These are phyloP conservation scores for Penicillium italicum DNA, from an alignment of 2,329 filamentous ascomycete species.

Conservation along the genomic window DNA sequence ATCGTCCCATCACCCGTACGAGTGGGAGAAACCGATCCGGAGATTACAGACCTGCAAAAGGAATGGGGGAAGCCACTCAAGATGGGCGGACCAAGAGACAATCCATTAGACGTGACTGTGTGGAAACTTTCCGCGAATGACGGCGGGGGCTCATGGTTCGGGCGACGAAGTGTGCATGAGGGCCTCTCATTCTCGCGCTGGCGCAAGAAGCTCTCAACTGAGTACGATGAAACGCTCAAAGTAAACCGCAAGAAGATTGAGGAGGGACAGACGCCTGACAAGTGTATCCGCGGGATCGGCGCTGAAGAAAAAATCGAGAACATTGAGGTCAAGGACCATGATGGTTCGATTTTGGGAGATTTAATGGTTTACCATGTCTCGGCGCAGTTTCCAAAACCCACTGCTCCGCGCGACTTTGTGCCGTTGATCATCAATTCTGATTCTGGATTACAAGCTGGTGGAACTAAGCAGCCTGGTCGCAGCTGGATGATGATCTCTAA, in stretches of 20 bases:
- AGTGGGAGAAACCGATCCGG: slow-evolving; percentile 47
- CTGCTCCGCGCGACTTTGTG: slow-evolving; percentile 82
- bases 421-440: slow-evolving; percentile 69
- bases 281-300: slow-evolving; percentile 78
- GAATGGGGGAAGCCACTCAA: slow-evolving; percentile 78
- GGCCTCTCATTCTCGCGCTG: slow-evolving; percentile 73
- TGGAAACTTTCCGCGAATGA: slow-evolving; percentile 79
- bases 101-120: slow-evolving; percentile 70
- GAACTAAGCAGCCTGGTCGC: slow-evolving; percentile 45
- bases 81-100: slow-evolving; percentile 61
- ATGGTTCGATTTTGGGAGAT: slow-evolving; percentile 22
- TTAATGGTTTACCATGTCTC: slow-evolving; percentile 73
- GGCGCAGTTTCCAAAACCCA: slow-evolving; percentile 85
- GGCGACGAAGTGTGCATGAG: slow-evolving; percentile 75
- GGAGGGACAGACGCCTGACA: slow-evolving; percentile 63
- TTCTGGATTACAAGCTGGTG: slow-evolving; percentile 32
- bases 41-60: slow-evolving; percentile 64
- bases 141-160: slow-evolving; percentile 85
- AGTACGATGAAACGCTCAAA: slow-evolving; percentile 75
- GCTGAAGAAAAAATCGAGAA: slow-evolving; percentile 72
- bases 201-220: slow-evolving; percentile 69
- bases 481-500: slow-evolving; percentile 86
- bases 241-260: slow-evolving; percentile 66
- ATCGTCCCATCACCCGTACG: slow-evolving; percentile 53
- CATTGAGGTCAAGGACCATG: slow-evolving; percentile 51